These are phyloP conservation scores for Schoenoplectus triqueter DNA, from an alignment of 202 grass and related monocot genomes.

Conservation along the genomic window DNA sequence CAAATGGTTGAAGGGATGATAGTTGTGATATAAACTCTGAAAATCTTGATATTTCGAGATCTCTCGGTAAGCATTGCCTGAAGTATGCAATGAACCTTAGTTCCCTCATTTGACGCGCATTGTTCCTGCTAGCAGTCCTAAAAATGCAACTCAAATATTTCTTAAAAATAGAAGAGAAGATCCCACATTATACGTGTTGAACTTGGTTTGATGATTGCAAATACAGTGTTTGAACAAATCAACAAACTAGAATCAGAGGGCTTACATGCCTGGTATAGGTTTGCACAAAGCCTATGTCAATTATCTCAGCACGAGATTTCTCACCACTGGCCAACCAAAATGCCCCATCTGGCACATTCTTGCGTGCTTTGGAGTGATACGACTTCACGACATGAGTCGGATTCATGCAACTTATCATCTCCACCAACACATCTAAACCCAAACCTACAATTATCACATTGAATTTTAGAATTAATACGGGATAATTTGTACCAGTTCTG, in stretches of 20 bases:
- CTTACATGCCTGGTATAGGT: too few relatives aligned
- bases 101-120: slow-evolving; percentile 54
- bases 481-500: neutral
- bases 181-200: neutral
- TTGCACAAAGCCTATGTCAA: slow-evolving; percentile 39
- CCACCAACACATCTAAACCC: slow-evolving; percentile 61
- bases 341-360: slow-evolving; percentile 64
- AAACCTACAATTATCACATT: slow-evolving; percentile 45
- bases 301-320: slow-evolving; percentile 44
- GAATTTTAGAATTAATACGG: neutral
- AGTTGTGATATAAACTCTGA: slow-evolving; percentile 48
- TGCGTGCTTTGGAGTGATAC: slow-evolving; percentile 40
- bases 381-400: slow-evolving; percentile 63
- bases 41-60: slow-evolving; percentile 45
- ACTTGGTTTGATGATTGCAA: neutral
- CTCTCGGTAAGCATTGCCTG: slow-evolving; percentile 65
- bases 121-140: slow-evolving; percentile 54
- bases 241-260: neutral
- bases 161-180: neutral
- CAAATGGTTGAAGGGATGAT: slow-evolving; percentile 41
- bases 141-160: slow-evolving; percentile 20
- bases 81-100: slow-evolving; percentile 61
- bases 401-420: slow-evolving; percentile 55
- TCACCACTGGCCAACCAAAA: slow-evolving; percentile 57
- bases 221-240: neutral